These are phyloP conservation scores for Starmerella roubikii DNA, from an alignment of 805 yeast species.

Conservation along the genomic window DNA sequence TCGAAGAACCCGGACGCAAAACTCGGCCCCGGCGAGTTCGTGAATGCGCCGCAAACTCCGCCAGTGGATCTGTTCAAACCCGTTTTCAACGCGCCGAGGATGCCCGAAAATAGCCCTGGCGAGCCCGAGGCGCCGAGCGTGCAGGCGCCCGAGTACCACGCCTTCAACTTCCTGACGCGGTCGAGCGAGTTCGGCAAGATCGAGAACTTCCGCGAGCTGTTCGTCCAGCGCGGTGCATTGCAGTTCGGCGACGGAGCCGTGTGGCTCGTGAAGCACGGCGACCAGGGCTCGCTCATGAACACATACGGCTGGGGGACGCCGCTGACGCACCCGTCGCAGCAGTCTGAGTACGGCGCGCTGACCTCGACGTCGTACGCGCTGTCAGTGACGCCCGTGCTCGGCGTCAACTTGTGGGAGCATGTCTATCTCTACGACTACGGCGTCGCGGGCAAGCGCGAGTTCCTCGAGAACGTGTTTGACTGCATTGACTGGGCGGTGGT, in stretches of 20 bases:
- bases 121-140: constrained; percentile 2
- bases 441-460: constrained; percentile 53
- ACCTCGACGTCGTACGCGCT: constrained; percentile 6
- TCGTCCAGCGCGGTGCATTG: constrained; percentile 56
- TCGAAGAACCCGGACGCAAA: constrained; percentile 22
- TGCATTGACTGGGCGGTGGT: constrained; percentile 64
- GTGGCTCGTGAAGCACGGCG: constrained; percentile 61
- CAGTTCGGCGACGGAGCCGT: constrained; percentile 84
- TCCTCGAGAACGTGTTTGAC: constrained; percentile 60
- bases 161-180: constrained; percentile 11
- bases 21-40: constrained; percentile 9
- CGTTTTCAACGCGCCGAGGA: constrained; percentile 18
- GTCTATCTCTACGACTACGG: constrained; percentile 81
- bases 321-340: constrained; percentile 27
- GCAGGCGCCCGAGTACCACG: constrained; percentile 7
- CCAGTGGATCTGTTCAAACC: constrained; percentile 19
- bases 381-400: constrained; percentile 43
- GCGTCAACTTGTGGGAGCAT: constrained; percentile 73
- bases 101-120: constrained; percentile 1
- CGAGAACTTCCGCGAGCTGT: constrained; percentile 68
- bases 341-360: constrained; percentile 2
- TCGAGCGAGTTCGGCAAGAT: constrained; percentile 34
- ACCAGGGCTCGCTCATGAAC: constrained; percentile 51
- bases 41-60: not conserved
- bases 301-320: constrained; percentile 91